Evolutionary conservation across 345 rosid genomes (phyloP).

Genomic region (Syzygium oleosum): DNA sequence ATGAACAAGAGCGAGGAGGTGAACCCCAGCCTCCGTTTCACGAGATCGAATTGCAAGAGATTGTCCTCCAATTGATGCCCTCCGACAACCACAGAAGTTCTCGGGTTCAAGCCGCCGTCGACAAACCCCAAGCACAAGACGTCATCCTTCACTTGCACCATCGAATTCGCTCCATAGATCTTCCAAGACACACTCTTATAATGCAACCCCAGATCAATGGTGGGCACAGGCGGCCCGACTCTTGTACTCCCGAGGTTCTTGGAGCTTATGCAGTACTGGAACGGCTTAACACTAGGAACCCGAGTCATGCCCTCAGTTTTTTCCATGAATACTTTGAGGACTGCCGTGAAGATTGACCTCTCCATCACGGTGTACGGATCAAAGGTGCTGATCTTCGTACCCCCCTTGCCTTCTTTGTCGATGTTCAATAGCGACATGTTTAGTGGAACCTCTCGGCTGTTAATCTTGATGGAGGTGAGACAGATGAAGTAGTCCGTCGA

Average conservation of each 20-base stretch:
- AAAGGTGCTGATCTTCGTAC: constrained; percentile 70
- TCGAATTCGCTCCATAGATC: constrained; percentile 27
- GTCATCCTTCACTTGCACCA: constrained; percentile 24
- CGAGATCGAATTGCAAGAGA: constrained; percentile 30
- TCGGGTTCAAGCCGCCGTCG: constrained; percentile 18
- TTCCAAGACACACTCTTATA: constrained; percentile 23
- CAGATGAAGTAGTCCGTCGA: constrained; percentile 36
- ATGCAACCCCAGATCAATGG: constrained; percentile 28
- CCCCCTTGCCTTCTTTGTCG: constrained; percentile 14
- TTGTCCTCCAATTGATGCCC: constrained; percentile 34
- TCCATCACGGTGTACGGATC: constrained; percentile 55
- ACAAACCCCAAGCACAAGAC: constrained; percentile 29
- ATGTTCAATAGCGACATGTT: constrained; percentile 22
- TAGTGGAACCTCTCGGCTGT: constrained; percentile 19
- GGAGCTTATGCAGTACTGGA: constrained; percentile 47
- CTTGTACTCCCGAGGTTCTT: constrained; percentile 31
- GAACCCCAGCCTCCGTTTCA: constrained; percentile 26
- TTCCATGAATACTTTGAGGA: constrained; percentile 25
- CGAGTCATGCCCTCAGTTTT: constrained; percentile 32
- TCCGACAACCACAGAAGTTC: constrained; percentile 27
- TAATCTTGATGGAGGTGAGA: constrained; percentile 26
- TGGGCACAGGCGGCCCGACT: constrained; percentile 27
- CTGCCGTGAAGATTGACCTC: constrained; percentile 40
- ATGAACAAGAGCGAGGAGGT: constrained; percentile 18
- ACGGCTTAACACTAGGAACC: constrained; percentile 35